Base-by-base conservation (phyloP, 164 flowering plant genomes). In the Annona squamosa region DNA sequence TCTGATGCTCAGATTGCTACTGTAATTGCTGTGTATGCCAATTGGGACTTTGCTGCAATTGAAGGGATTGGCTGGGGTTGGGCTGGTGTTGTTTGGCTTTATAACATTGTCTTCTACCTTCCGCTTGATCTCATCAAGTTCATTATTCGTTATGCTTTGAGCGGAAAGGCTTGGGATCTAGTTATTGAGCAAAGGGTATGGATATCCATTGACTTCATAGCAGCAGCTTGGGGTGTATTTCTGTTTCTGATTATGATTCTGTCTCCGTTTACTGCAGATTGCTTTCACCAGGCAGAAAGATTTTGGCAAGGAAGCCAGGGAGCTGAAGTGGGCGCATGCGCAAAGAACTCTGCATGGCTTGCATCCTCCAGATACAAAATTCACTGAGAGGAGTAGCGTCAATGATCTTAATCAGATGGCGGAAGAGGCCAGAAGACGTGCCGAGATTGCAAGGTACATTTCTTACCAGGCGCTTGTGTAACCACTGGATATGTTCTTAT, bases 61-160 rank as follows among this genome's bases (percentile, higher is more conserved):
- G 88, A 89, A 83, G 98, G 98, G 12, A 88, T 91, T 46, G 97
- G 98, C 10, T 94, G 98, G 98, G 94, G 98, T 63, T 94, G 98
- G 98, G 97, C 97, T 67, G 97, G 98, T 46, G 87, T 89, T 0
- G 76, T 94, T 57, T 94, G 98, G 98, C 88, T 94, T 3, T 94
- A 92, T 61, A 90, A 87, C 77, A 73, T 94, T 47, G 72, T 92
- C 71, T 79, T 78, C 76, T 94, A 92, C 80, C 17, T 94, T 71
- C 97, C 98, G 9, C 97, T 94, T 26, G 97, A 92, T 73, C 41
- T 88, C 44, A 81, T 94, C 52, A 94, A 94, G 84, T 90, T 94
- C 82, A 43, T 82, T 3, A 86, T 80, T 71, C 87, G 97, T 57
- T 94, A 92, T 74, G 88, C 87, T 16, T 73, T 88, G 41, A 90